Evolutionary conservation across 2,329 filamentous ascomycete species (phyloP).

Genomic region (Pseudocercospora macadamiae): DNA sequence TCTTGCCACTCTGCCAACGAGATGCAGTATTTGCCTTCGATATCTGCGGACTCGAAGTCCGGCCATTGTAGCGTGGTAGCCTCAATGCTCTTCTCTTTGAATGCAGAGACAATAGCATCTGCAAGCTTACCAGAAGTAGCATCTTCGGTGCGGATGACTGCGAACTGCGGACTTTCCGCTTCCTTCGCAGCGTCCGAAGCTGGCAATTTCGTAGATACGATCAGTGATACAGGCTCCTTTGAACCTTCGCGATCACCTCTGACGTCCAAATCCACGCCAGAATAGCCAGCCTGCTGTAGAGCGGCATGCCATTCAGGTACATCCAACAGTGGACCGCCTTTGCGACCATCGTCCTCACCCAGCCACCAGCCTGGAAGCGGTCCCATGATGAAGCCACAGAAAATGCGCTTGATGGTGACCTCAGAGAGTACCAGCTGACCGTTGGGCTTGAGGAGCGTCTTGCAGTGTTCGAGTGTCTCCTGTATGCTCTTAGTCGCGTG

Average conservation of each 20-base stretch:
- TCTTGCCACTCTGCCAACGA: slow-evolving; percentile 12
- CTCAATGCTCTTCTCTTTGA: background rate
- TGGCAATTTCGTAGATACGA: slow-evolving; percentile 10
- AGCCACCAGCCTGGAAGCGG: slow-evolving; percentile 14
- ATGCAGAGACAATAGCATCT: background rate
- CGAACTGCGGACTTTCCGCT: background rate
- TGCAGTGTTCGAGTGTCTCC: slow-evolving; percentile 26
- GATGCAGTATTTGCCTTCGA: slow-evolving; percentile 14
- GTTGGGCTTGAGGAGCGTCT: slow-evolving; percentile 23
- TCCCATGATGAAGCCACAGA: slow-evolving; percentile 15
- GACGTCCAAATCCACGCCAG: slow-evolving; percentile 13
- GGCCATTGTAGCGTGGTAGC: background rate
- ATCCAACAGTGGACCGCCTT: slow-evolving; percentile 29
- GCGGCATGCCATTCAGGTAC: slow-evolving; percentile 37
- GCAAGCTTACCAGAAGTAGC: background rate
- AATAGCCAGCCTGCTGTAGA: slow-evolving; percentile 27
- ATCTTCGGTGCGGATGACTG: slow-evolving; percentile 5
- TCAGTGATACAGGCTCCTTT: slow-evolving; percentile 13
- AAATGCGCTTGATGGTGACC: slow-evolving; percentile 18
- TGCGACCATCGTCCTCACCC: slow-evolving; percentile 32
- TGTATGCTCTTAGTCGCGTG: slow-evolving; percentile 29
- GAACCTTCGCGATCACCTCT: slow-evolving; percentile 10
- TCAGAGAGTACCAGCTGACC: slow-evolving; percentile 17
- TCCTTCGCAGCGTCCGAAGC: background rate
- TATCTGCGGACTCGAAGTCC: slow-evolving; percentile 1